Conservation (phyloP, 2,329 filamentous ascomycete genomes). For the Xylariaceae sp. region DNA sequence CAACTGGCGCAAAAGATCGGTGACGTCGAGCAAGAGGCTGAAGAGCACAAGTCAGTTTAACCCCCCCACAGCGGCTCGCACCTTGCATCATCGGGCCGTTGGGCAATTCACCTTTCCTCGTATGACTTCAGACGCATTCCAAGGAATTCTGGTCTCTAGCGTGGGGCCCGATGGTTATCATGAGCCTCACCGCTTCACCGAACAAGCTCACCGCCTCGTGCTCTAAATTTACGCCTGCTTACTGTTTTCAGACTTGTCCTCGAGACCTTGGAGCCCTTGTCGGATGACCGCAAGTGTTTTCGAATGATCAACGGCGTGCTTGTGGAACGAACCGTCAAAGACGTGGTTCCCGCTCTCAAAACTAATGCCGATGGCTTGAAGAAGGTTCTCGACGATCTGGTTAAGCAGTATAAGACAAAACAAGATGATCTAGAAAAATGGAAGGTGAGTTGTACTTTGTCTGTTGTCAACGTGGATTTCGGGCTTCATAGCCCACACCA, state of each 20-base stretch:
- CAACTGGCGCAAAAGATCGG: conserved; percentile 96
- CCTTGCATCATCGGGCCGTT: conserved; percentile 25
- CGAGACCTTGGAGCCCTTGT: conserved; percentile 84
- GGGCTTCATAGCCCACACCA: conserved; percentile 22
- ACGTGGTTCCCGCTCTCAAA: conserved; percentile 87
- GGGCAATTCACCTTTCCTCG: conserved; percentile 12
- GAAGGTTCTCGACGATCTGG: conserved; percentile 90
- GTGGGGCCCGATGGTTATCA: conserved; percentile 30
- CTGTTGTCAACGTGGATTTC: conserved; percentile 13
- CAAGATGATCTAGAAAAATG: conserved; percentile 96
- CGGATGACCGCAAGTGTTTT: conserved; percentile 91
- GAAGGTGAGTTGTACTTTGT: conserved; percentile 70
- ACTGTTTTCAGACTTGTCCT: conserved; percentile 76
- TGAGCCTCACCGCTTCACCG: conserved; percentile 38
- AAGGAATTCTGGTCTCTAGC: conserved; percentile 28
- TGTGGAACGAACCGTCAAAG: conserved; percentile 90
- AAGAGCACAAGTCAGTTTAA: conserved; percentile 91
- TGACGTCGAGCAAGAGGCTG: conserved; percentile 94
- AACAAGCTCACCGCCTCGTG: conserved; percentile 47
- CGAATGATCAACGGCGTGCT: conserved; percentile 98
- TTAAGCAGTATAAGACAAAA: conserved; percentile 96
- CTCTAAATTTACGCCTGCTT: conserved; percentile 28
- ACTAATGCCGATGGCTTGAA: conserved; percentile 94
- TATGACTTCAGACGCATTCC: conserved; percentile 27
- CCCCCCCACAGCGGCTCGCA: conserved; percentile 9